Evolutionary conservation across 352 stramenopile species (phyloP).

Genomic region (Pseudoperonospora humuli): DNA sequence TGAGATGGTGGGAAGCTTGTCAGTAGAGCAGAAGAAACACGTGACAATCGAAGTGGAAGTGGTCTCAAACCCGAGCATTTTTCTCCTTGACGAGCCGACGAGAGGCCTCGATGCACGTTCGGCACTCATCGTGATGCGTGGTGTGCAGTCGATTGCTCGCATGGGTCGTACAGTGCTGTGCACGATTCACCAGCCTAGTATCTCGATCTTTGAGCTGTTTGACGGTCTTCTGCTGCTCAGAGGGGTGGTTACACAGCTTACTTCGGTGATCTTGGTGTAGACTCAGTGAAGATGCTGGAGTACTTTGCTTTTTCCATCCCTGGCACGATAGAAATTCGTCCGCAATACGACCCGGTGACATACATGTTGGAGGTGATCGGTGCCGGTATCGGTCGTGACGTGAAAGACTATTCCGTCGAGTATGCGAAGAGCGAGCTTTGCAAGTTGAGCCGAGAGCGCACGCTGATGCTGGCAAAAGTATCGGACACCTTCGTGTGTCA

Average conservation of each 20-base stretch:
- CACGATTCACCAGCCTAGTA: slow-evolving; percentile 52
- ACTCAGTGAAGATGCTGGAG: slow-evolving; percentile 67
- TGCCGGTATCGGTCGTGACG: slow-evolving; percentile 59
- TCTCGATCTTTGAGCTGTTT: slow-evolving; percentile 90
- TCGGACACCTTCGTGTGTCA: slow-evolving; percentile 27
- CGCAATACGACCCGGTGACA: slow-evolving; percentile 84
- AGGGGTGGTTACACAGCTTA: slow-evolving; percentile 56
- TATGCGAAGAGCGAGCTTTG: slow-evolving; percentile 35
- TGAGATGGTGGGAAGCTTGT: slow-evolving; percentile 43
- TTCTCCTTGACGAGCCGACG: slow-evolving; percentile 93
- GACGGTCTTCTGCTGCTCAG: slow-evolving; percentile 87
- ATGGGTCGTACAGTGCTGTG: slow-evolving; percentile 82
- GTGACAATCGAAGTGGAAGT: slow-evolving; percentile 92
- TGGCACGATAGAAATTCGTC: slow-evolving; percentile 42
- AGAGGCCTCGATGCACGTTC: slow-evolving; percentile 81
- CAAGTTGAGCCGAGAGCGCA: slow-evolving; percentile 24
- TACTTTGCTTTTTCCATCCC: slow-evolving; percentile 80
- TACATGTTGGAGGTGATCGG: slow-evolving; percentile 88
- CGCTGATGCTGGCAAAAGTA: slow-evolving; percentile 13
- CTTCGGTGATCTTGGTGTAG: slow-evolving; percentile 81
- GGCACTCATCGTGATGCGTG: slow-evolving; percentile 82
- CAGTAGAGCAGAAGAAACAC: slow-evolving; percentile 90
- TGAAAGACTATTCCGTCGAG: slow-evolving; percentile 45
- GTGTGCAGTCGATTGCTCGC: slow-evolving; percentile 73
- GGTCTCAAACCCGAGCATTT: slow-evolving; percentile 87